Percentiles rank a stretch among this genome's conserved stretches.
Conservation (phyloP, 75 land plant genomes). For the Pinus albicaulis region DNA sequence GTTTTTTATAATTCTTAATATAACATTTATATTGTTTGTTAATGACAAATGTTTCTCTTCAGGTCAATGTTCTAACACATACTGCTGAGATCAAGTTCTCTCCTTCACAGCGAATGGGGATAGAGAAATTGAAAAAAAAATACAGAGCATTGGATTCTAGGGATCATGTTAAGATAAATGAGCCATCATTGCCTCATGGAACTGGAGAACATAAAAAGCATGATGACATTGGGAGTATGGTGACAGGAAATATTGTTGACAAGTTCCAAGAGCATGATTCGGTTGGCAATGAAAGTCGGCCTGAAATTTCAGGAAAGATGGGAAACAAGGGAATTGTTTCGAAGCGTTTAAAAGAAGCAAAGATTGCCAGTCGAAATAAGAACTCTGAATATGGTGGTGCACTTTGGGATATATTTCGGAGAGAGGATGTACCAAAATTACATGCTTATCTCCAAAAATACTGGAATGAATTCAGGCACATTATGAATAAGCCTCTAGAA, state of each 20-base stretch:
- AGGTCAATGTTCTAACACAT: constrained; percentile 78
- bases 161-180: background rate
- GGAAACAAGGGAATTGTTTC: background rate
- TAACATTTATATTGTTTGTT: background rate
- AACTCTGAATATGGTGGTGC: constrained; percentile 61
- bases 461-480: constrained; percentile 60
- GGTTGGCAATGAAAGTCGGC: background rate
- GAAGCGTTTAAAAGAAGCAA: background rate
- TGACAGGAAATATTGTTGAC: background rate
- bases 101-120: constrained; percentile 9
- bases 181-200: background rate
- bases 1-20: background rate
- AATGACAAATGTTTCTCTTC: constrained; percentile 4
- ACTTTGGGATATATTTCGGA: constrained; percentile 80
- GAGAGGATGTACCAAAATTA: constrained; percentile 83
- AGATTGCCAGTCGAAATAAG: background rate
- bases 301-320: background rate
- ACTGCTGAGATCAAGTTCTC: constrained; percentile 36
- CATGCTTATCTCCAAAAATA: constrained; percentile 51
- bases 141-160: constrained; percentile 17
- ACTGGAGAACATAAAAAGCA: background rate
- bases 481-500: constrained; percentile 36
- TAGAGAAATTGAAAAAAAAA: constrained; percentile 21
- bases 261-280: background rate
- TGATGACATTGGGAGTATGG: background rate